Evolutionary conservation across 345 rosid genomes (phyloP).

Genomic region (Xanthoceras sorbifolium): DNA sequence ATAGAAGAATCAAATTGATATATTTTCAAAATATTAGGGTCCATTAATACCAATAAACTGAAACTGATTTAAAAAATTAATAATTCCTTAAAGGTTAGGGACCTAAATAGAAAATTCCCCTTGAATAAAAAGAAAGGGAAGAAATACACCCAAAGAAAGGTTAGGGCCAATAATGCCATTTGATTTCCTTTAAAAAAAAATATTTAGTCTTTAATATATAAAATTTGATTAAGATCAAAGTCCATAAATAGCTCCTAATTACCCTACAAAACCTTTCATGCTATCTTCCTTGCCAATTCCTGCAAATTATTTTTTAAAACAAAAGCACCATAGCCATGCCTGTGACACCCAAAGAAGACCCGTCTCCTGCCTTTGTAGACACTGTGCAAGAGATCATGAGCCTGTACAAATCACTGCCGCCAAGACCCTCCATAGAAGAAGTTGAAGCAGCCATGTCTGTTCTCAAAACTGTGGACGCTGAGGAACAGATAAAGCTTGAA

Average conservation of each 20-base stretch:
- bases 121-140: too few relatives aligned
- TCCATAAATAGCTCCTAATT: not conserved
- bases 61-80: too few relatives aligned
- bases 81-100: too few relatives aligned
- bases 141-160: too few relatives aligned
- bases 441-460: conserved; percentile 62
- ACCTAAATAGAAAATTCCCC: too few relatives aligned
- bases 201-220: too few relatives aligned
- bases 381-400: conserved; percentile 55
- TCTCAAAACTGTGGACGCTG: conserved; percentile 39
- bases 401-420: conserved; percentile 56
- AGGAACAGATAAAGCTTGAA: conserved; percentile 47
- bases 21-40: too few relatives aligned
- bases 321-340: conserved; percentile 39
- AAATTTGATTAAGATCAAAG: not conserved
- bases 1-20: too few relatives aligned
- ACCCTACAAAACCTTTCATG: conserved; percentile 5
- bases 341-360: conserved; percentile 32
- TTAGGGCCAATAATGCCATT: too few relatives aligned
- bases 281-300: not conserved
- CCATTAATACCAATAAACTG: too few relatives aligned
- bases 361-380: conserved; percentile 39
- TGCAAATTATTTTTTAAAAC: not conserved
- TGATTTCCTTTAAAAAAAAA: too few relatives aligned
- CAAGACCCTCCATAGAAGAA: conserved; percentile 59